phyloP scores from a whole-genome alignment of 2,329 filamentous ascomycete genomes.

The Penicillium expansum region DNA sequence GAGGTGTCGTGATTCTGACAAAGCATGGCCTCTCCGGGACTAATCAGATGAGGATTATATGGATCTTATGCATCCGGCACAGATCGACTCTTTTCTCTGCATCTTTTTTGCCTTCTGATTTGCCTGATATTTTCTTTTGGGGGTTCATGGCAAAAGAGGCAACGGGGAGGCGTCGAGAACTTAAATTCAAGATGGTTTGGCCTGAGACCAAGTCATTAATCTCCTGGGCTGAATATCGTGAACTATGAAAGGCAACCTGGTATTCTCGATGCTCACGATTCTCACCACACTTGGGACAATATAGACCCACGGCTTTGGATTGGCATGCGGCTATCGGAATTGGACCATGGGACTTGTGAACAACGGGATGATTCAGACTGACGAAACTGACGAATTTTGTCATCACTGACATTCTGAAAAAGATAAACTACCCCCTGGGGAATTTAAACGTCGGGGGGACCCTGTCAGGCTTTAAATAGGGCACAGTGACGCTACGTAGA shows the following conservation, averaged over 20 bases:
- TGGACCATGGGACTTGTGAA: conserved; percentile 27
- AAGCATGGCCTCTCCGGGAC: conserved; percentile 24
- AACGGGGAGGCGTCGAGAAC: not conserved
- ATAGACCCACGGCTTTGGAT: conserved; percentile 23
- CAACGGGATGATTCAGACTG: conserved; percentile 27
- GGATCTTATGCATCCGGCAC: conserved; percentile 8
- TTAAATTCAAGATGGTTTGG: not conserved
- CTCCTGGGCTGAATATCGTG: not conserved
- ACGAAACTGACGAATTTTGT: conserved; percentile 32
- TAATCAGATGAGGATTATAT: conserved; percentile 14
- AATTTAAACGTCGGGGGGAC: not conserved
- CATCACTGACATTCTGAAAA: conserved; percentile 26
- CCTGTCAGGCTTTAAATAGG: conserved; percentile 18
- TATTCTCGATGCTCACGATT: not conserved
- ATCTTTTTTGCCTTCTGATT: not conserved
- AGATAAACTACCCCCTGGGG: conserved; percentile 13
- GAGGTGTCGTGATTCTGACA: conserved; percentile 29
- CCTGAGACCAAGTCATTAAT: not conserved
- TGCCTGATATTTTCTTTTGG: not conserved
- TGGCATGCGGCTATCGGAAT: conserved; percentile 5
- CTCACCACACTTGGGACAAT: conserved; percentile 4
- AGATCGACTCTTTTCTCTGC: conserved; percentile 1
- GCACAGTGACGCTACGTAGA: conserved; percentile 27
- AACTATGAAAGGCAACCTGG: not conserved
- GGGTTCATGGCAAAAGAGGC: conserved; percentile 12